Percentiles rank a stretch among this genome's conserved stretches.
Evolutionary conservation across 2,329 filamentous ascomycete species (phyloP).

Genomic region (Colletotrichum sp.): DNA sequence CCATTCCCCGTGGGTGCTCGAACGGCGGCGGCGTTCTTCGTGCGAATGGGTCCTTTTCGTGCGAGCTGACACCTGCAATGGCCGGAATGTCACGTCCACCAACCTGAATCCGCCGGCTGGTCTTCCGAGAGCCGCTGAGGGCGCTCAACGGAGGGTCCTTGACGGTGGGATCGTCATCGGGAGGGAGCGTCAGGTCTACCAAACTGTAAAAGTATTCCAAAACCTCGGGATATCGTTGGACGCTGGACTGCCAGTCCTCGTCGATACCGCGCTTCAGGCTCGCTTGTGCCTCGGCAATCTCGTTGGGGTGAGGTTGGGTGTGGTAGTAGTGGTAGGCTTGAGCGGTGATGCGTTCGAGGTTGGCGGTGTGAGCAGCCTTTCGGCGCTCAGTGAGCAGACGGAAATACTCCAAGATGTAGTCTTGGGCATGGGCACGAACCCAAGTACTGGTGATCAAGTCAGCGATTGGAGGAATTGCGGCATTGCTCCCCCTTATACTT

Average conservation of each 20-base stretch:
- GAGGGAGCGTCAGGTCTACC: slow-evolving; percentile 69
- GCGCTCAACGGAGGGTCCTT: slow-evolving; percentile 66
- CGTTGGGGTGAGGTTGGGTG: slow-evolving; percentile 61
- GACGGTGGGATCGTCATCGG: slow-evolving; percentile 64
- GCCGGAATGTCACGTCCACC: slow-evolving; percentile 29
- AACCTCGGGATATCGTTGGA: slow-evolving; percentile 81
- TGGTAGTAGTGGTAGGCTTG: slow-evolving; percentile 64
- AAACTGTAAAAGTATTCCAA: slow-evolving; percentile 80
- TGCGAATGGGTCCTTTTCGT: slow-evolving; percentile 36
- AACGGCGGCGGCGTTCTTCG: slow-evolving; percentile 40
- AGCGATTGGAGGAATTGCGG: slow-evolving; percentile 12
- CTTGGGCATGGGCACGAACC: slow-evolving; percentile 70
- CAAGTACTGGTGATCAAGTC: slow-evolving; percentile 52
- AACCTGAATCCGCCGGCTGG: slow-evolving; percentile 35
- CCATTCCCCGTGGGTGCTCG: slow-evolving; percentile 24
- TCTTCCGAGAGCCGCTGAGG: slow-evolving; percentile 53
- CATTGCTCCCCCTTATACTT: slow-evolving; percentile 26
- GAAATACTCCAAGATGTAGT: slow-evolving; percentile 73
- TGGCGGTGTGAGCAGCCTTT: slow-evolving; percentile 59
- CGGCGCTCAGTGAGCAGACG: slow-evolving; percentile 65
- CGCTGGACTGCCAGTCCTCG: slow-evolving; percentile 78
- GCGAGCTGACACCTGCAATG: slow-evolving; percentile 40
- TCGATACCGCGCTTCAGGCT: slow-evolving; percentile 77
- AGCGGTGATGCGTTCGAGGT: slow-evolving; percentile 60
- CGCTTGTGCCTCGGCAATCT: slow-evolving; percentile 69